Percentiles rank a stretch among this genome's conserved stretches.
These are phyloP conservation scores for Albugo laibachii DNA, from an alignment of 352 stramenopile species.

Conservation along the genomic window DNA sequence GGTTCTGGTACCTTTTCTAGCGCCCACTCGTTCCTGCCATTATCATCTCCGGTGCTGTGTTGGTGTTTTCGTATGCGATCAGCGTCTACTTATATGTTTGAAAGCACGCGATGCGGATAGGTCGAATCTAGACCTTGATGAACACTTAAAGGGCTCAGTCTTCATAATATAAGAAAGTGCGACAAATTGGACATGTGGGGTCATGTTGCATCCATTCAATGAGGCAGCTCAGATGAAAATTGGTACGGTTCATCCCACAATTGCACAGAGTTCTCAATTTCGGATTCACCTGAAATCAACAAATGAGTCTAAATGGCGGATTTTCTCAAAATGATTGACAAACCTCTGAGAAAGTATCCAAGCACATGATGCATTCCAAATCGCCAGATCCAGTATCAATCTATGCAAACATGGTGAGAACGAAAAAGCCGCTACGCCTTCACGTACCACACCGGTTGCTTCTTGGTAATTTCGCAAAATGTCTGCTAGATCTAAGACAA, in stretches of 20 bases:
- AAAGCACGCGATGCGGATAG: background rate
- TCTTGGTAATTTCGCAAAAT: conserved; percentile 49
- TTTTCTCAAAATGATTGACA: background rate
- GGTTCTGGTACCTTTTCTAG: conserved; percentile 18
- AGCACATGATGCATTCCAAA: conserved; percentile 75
- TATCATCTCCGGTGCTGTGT: background rate
- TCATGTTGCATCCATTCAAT: conserved; percentile 75
- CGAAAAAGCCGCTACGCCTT: background rate
- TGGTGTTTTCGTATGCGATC: background rate
- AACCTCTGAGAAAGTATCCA: conserved; percentile 46
- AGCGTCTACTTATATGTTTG: background rate
- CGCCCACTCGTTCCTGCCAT: conserved; percentile 10
- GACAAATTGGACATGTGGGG: conserved; percentile 68
- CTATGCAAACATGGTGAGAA: conserved; percentile 7
- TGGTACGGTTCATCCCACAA: conserved; percentile 79
- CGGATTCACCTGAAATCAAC: conserved; percentile 25
- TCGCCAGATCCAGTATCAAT: conserved; percentile 38
- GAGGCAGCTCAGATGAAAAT: conserved; percentile 78
- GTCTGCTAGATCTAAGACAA: conserved; percentile 13
- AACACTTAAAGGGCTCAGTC: conserved; percentile 16
- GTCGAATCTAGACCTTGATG: too few species aligned
- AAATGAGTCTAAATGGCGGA: background rate
- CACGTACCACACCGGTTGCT: conserved; percentile 26
- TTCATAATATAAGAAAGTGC: conserved; percentile 75
- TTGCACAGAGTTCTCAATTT: conserved; percentile 73